Percentiles rank a stretch among this genome's conserved stretches.
phyloP scores from a whole-genome alignment of 345 rosid species.

The Pelargonium nanum region DNA sequence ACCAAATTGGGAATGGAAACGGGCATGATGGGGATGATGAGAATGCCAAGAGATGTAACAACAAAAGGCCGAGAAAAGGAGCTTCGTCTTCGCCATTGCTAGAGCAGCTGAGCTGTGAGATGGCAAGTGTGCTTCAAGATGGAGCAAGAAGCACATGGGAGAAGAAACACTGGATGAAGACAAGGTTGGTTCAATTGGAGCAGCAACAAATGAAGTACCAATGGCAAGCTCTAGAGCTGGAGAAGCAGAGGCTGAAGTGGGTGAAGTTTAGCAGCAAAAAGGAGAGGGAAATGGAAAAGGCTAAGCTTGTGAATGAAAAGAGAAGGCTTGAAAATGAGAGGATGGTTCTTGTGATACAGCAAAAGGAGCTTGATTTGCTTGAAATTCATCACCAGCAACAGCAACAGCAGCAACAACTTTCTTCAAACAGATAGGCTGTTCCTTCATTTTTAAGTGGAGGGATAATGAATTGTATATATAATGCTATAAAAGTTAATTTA shows the following conservation, averaged over 20 bases:
- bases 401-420: slow-evolving; percentile 24
- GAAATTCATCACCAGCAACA: slow-evolving; percentile 43
- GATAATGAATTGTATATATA: slow-evolving; percentile 12
- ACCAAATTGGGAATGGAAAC: slow-evolving; percentile 27
- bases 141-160: slow-evolving; percentile 51
- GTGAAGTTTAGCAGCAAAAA: slow-evolving; percentile 73
- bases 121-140: slow-evolving; percentile 40
- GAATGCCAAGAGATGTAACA: slow-evolving; percentile 15
- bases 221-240: slow-evolving; percentile 57
- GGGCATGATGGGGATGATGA: slow-evolving; percentile 39
- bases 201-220: slow-evolving; percentile 59
- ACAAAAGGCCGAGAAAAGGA: slow-evolving; percentile 32
- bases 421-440: slow-evolving; percentile 51
- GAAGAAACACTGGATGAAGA: slow-evolving; percentile 82
- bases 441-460: slow-evolving; percentile 53
- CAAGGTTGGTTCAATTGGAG: slow-evolving; percentile 51
- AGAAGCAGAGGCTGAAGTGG: slow-evolving; percentile 93
- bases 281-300: slow-evolving; percentile 91
- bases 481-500: too few relatives aligned
- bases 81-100: slow-evolving; percentile 11
- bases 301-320: slow-evolving; percentile 63
- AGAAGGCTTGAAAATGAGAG: slow-evolving; percentile 61
- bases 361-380: slow-evolving; percentile 58
- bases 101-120: slow-evolving; percentile 43
- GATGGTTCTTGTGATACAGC: slow-evolving; percentile 51